phyloP scores from a whole-genome alignment of 257 asterid species.

The Capsicum baccatum region DNA sequence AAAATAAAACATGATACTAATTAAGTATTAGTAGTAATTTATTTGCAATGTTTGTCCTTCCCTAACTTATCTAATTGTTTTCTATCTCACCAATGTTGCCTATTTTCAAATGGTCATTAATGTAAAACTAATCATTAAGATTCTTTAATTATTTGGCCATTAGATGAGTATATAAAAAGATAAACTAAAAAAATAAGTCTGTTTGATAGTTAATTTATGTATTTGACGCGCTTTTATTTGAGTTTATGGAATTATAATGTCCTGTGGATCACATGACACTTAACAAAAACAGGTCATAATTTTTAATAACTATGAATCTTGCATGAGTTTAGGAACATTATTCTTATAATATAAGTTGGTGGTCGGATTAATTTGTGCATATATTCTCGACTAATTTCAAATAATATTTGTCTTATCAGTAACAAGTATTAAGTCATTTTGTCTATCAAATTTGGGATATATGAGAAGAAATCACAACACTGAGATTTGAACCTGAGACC shows the following conservation, averaged over 20 bases:
- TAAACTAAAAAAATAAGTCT: not conserved
- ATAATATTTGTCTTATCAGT: no score
- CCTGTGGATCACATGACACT: conserved; percentile 24
- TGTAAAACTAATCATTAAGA: conserved; percentile 29
- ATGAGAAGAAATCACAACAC: not conserved
- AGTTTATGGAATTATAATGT: conserved; percentile 4
- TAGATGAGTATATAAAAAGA: not conserved
- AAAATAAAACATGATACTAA: not conserved
- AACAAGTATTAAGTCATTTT: no score
- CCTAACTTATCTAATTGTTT: not conserved
- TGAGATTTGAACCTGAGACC: not conserved
- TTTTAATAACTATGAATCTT: not conserved
- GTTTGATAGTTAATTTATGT: not conserved
- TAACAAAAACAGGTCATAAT: not conserved
- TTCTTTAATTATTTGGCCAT: conserved; percentile 21
- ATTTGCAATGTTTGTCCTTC: not conserved
- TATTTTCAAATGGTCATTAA: not conserved
- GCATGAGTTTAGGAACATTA: not conserved
- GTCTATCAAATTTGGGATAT: no score
- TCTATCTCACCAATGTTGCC: not conserved
- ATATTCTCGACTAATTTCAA: not conserved
- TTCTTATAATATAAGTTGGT: not conserved
- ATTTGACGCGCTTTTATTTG: not conserved
- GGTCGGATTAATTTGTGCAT: rapidly evolving
- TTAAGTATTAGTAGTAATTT: not conserved